Evolutionary conservation across 2,329 filamentous ascomycete genomes (phyloP).

Genomic region (Botrytis squamosa): DNA sequence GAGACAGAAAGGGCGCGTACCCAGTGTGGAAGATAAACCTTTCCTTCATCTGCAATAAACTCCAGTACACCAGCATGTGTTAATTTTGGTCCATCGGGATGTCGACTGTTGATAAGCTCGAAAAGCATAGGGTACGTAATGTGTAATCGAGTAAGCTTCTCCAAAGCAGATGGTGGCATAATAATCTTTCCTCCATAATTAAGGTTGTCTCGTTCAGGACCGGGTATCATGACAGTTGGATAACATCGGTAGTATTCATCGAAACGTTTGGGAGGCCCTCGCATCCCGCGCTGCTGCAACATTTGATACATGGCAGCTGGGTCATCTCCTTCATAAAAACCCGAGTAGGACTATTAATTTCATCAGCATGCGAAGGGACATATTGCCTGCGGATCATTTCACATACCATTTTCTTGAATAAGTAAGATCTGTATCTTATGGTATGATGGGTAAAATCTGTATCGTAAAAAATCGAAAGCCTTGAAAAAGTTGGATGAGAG

Average conservation of each 20-base stretch:
- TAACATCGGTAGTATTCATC: slow-evolving; percentile 99
- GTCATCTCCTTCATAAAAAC: slow-evolving; percentile 36
- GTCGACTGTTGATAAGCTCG: slow-evolving; percentile 87
- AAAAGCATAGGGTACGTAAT: slow-evolving; percentile 98
- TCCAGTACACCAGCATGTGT: slow-evolving; percentile 95
- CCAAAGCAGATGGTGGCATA: slow-evolving; percentile 90
- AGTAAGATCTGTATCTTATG: not conserved
- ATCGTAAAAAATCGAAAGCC: not conserved
- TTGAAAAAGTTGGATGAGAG: not conserved
- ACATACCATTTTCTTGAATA: slow-evolving; percentile 28
- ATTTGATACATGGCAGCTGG: slow-evolving; percentile 38
- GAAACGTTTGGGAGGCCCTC: slow-evolving; percentile 67
- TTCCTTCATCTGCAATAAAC: slow-evolving; percentile 95
- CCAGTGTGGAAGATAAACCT: slow-evolving; percentile 95
- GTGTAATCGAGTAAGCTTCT: slow-evolving; percentile 93
- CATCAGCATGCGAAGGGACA: slow-evolving; percentile 22
- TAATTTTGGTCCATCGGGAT: slow-evolving; percentile 59
- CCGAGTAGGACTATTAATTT: slow-evolving; percentile 31
- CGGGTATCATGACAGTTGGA: slow-evolving; percentile 89
- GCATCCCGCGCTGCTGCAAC: slow-evolving; percentile 32
- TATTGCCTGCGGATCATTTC: not conserved
- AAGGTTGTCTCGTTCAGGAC: slow-evolving; percentile 80
- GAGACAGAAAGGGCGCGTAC: slow-evolving; percentile 47
- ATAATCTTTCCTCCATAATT: slow-evolving; percentile 99
- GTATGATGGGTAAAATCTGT: not conserved